These are phyloP conservation scores for Anisodus acutangulus DNA, from an alignment of 257 asterid species.

Conservation along the genomic window DNA sequence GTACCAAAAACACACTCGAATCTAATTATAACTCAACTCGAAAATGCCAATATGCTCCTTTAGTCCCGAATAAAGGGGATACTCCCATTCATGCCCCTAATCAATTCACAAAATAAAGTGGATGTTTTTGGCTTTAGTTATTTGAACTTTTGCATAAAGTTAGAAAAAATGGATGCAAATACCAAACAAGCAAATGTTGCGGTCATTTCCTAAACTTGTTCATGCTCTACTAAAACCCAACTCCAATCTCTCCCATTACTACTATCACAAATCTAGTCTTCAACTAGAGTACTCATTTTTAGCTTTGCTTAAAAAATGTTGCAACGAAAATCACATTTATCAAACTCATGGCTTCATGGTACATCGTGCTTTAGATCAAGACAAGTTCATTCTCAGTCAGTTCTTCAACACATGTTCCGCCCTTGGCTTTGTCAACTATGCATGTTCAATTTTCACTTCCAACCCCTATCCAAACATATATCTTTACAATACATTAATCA, in stretches of 20 bases:
- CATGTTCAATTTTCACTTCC: not conserved
- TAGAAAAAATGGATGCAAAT: not conserved
- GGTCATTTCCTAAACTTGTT: not conserved
- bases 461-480: conserved; percentile 29
- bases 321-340: conserved; percentile 9
- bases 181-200: not conserved
- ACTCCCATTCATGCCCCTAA: not conserved
- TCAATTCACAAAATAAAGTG: not conserved
- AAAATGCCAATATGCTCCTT: no score
- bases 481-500: conserved; percentile 30
- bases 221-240: not conserved
- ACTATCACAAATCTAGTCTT: not conserved
- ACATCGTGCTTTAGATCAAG: conserved; percentile 28
- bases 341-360: conserved; percentile 32
- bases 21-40: no score
- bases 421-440: conserved; percentile 28
- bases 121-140: not conserved
- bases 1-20: no score
- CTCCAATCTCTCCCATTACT: not conserved
- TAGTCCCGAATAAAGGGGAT: not conserved
- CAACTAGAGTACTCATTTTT: not conserved
- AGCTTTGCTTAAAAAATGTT: not conserved
- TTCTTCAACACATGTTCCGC: conserved; percentile 11
- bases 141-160: not conserved
- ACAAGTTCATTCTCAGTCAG: conserved; percentile 22